Evolutionary conservation across 441 rosid species (phyloP).

Genomic region (Corymbia citriodora): DNA sequence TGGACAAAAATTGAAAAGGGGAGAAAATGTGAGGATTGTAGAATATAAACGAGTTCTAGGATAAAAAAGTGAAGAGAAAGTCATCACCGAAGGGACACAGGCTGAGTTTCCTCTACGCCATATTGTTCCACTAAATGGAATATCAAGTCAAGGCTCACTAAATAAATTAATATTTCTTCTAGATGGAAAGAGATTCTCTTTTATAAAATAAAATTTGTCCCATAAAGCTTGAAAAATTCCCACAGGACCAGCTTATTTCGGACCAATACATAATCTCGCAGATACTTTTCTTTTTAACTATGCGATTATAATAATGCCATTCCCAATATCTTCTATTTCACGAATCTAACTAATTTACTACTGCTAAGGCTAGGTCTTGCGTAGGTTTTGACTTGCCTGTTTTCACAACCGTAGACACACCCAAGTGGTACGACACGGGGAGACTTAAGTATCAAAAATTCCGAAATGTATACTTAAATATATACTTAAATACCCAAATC

Average conservation of each 20-base stretch:
- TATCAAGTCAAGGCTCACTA: not conserved
- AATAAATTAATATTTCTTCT: not conserved
- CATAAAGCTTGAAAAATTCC: not conserved
- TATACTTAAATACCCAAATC: no score
- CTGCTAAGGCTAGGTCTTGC: no score
- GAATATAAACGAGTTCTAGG: no score
- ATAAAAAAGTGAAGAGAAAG: not conserved
- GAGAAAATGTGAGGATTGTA: not conserved
- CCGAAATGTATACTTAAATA: no score
- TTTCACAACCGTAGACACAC: no score
- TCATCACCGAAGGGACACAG: not conserved
- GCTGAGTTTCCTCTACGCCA: not conserved
- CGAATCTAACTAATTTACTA: no score
- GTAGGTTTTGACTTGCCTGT: no score
- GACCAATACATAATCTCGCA: not conserved
- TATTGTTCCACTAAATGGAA: not conserved
- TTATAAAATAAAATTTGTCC: not conserved
- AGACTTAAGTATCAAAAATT: no score
- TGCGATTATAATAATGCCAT: not conserved
- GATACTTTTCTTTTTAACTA: no score
- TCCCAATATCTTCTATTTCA: not conserved
- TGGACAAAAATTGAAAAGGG: not conserved
- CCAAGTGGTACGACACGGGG: no score
- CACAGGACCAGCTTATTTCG: no score
- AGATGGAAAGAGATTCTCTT: not conserved